Conservation (phyloP, 2,329 filamentous ascomycete species). For the Corynespora cassiicola region DNA sequence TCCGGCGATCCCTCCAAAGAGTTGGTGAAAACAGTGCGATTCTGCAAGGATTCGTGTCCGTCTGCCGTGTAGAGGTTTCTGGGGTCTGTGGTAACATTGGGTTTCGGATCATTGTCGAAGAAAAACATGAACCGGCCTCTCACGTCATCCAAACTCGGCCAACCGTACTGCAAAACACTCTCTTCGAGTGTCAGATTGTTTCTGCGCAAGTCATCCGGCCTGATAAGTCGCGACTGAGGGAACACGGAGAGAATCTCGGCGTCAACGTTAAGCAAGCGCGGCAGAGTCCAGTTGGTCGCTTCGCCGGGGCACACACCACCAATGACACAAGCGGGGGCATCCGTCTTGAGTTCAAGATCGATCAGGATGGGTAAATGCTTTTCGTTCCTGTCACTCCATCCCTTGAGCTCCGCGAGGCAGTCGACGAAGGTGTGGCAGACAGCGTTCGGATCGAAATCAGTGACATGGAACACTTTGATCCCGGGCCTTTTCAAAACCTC, state of each 20-base stretch:
- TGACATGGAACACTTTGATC: constrained; percentile 59
- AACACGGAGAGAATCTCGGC: constrained; percentile 56
- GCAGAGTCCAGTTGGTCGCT: constrained; percentile 53
- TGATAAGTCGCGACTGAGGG: constrained; percentile 48
- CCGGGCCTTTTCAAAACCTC: constrained; percentile 49
- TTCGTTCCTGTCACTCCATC: constrained; percentile 53
- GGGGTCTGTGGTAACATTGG: constrained; percentile 28
- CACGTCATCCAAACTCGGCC: constrained; percentile 54
- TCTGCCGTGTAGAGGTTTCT: constrained; percentile 48
- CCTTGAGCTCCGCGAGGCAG: constrained; percentile 53
- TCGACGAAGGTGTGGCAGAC: constrained; percentile 55
- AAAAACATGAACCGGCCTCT: constrained; percentile 58
- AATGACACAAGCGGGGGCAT: constrained; percentile 38
- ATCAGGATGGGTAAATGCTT: constrained; percentile 56
- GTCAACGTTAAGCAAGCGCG: constrained; percentile 53
- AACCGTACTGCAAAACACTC: constrained; percentile 55
- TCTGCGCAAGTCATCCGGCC: constrained; percentile 55
- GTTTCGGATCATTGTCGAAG: constrained; percentile 57
- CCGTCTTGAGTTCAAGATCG: constrained; percentile 59
- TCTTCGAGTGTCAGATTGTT: constrained; percentile 53
- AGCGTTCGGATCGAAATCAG: constrained; percentile 55
- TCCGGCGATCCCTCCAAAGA: constrained; percentile 53
- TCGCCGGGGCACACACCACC: constrained; percentile 48
- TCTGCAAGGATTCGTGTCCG: constrained; percentile 47
- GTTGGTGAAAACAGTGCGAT: constrained; percentile 58